Evolutionary conservation across 2,329 filamentous ascomycete genomes (phyloP).

Genomic region (Aspergillus aculeatus): DNA sequence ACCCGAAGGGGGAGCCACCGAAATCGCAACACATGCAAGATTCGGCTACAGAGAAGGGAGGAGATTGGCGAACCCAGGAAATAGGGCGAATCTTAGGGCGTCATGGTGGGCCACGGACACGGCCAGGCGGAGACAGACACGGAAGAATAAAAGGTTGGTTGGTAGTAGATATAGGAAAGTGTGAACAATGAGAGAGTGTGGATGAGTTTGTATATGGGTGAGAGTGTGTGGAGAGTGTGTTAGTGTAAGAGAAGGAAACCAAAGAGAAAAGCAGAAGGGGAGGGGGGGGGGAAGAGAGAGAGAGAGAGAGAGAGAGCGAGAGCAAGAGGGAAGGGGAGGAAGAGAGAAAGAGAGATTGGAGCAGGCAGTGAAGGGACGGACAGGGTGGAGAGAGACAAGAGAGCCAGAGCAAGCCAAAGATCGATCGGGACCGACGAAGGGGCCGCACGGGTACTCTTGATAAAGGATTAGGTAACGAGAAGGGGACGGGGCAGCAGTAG

Average conservation of each 20-base stretch:
- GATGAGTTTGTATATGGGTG: neutral
- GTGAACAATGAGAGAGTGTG: neutral
- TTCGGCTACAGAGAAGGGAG: slow-evolving; percentile 13
- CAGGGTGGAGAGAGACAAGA: slow-evolving; percentile 13
- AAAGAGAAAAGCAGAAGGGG: neutral
- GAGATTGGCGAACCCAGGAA: slow-evolving; percentile 16
- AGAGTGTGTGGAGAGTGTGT: neutral
- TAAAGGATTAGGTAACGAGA: slow-evolving; percentile 12
- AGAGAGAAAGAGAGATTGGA: slow-evolving; percentile 13
- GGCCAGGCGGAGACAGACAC: slow-evolving; percentile 19
- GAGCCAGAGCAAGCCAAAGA: slow-evolving; percentile 7
- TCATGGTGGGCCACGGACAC: slow-evolving; percentile 25
- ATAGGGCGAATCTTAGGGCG: slow-evolving; percentile 20
- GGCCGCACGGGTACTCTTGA: slow-evolving; percentile 19
- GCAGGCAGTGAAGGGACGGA: slow-evolving; percentile 13
- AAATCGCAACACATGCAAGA: slow-evolving; percentile 20
- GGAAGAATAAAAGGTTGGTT: slow-evolving; percentile 3
- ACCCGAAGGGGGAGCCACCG: slow-evolving; percentile 12
- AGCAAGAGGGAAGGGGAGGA: neutral
- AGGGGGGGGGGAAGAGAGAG: neutral
- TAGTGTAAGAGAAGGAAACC: neutral
- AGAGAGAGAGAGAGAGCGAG: neutral
- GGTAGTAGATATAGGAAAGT: neutral
- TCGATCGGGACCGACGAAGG: slow-evolving; percentile 18
- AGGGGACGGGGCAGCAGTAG: neutral